phyloP scores from a whole-genome alignment of 139 green algal species.

The Bryopsis sp. region DNA sequence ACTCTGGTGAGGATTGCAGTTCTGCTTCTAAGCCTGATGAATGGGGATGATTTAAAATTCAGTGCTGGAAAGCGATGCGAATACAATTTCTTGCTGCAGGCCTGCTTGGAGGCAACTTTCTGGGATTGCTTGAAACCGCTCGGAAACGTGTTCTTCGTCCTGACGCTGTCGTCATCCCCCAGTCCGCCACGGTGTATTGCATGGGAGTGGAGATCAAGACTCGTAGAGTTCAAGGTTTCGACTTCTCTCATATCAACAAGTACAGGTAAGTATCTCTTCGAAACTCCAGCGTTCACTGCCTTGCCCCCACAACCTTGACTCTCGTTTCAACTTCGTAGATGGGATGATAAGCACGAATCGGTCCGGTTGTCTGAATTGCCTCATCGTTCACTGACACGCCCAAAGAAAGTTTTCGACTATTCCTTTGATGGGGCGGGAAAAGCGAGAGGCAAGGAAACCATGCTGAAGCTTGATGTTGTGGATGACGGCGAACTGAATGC shows the following conservation, averaged over 20 bases:
- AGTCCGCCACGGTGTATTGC: conserved; percentile 52
- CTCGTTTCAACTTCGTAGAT: too few relatives aligned
- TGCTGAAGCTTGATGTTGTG: conserved; percentile 50
- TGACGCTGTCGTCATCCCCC: conserved; percentile 42
- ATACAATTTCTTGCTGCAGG: conserved; percentile 18
- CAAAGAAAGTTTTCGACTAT: conserved; percentile 44
- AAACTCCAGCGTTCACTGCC: too few relatives aligned
- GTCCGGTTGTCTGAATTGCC: conserved; percentile 42
- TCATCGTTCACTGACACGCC: conserved; percentile 51
- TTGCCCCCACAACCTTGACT: too few relatives aligned
- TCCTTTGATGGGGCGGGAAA: conserved; percentile 42
- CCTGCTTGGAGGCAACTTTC: conserved; percentile 42
- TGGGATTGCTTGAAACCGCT: conserved; percentile 45
- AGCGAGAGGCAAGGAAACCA: conserved; percentile 30
- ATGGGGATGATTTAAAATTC: neutral
- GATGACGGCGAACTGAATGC: conserved; percentile 49
- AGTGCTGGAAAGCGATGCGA: neutral
- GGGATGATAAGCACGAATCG: conserved; percentile 47
- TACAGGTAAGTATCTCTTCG: too few relatives aligned
- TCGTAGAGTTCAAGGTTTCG: conserved; percentile 35
- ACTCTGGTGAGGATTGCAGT: conserved; percentile 24
- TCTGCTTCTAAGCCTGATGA: too few relatives aligned
- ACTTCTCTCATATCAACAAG: conserved; percentile 56
- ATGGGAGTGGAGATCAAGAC: conserved; percentile 61
- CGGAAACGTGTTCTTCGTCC: conserved; percentile 41